Evolutionary conservation across 2,329 filamentous ascomycete species (phyloP), one percentile per base, ranked within the genome.

Genomic region (Diaporthe helianthi): DNA sequence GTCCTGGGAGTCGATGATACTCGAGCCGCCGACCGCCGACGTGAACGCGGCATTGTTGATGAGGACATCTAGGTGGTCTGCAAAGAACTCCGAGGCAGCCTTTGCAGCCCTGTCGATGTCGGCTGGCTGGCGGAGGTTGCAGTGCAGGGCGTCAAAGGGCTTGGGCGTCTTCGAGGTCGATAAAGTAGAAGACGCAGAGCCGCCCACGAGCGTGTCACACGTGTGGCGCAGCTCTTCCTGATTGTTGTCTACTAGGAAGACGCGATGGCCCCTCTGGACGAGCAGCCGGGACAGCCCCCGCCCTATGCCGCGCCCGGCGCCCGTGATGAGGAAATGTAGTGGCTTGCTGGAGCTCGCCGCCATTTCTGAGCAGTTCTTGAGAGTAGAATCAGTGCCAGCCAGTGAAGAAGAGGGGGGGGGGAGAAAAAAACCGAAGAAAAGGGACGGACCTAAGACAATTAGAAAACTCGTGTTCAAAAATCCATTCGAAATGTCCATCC

Each of bases 231-330:
- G 78, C 71, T 83, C 81, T 7, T 72, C 65, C 36, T 71, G 52
- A 74, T 82, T 79, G 70, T 74, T 76, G 73, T 83, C 80, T 10
- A 82, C 65, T 3, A 82, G 76, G 67, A 80, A 78, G 49, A 83
- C 80, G 19, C 79, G 77, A 69, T 83, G 79, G 67, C 79, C 79
- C 33, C 74, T 74, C 44, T 73, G 70, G 29, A 83, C 76, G 7
- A 83, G 78, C 1, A 78, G 76, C 47, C 69, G 83, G 72, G 89
- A 89, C 63, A 90, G 90, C 67, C 89, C 89, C 63, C 84, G 81
- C 36, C 90, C 90, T 74, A 92, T 92, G 69, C 90, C 90, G 44
- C 89, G 88, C 67, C 88, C 88, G 63, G 86, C 82, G 52, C 87
- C 90, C 24, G 90, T 92, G 78, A 92, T 83, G 72, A 92, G 83